phyloP scores from a whole-genome alignment of 345 rosid genomes.

The Aethionema arabicum region DNA sequence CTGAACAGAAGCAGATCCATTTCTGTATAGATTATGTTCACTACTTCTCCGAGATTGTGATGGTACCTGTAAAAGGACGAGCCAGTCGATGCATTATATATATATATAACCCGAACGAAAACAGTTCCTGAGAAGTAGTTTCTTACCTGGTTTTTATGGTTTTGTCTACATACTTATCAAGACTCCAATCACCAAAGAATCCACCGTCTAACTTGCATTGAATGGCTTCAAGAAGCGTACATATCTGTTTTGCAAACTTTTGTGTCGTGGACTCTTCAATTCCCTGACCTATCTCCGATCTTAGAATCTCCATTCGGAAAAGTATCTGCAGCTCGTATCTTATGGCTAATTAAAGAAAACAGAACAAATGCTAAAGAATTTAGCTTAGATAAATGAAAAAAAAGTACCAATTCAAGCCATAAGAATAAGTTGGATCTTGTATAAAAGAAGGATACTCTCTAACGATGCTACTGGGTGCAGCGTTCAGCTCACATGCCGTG shows the following conservation, averaged over 20 bases:
- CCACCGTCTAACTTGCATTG: constrained; percentile 84
- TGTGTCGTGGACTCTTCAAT: constrained; percentile 50
- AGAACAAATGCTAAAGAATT: constrained; percentile 9
- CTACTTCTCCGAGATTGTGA: constrained; percentile 57
- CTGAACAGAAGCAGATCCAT: constrained; percentile 73
- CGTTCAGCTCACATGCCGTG: constrained; percentile 38
- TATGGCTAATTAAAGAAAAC: constrained; percentile 54
- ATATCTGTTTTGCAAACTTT: constrained; percentile 79
- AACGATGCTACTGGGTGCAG: constrained; percentile 43
- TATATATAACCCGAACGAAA: neutral
- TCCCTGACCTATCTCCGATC: constrained; percentile 54
- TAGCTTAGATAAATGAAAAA: constrained; percentile 1
- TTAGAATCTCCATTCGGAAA: constrained; percentile 91
- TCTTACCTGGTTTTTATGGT: constrained; percentile 67
- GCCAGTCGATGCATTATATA: constrained; percentile 13
- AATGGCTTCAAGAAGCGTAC: constrained; percentile 67
- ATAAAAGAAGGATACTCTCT: constrained; percentile 75
- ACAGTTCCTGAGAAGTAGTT: constrained; percentile 2
- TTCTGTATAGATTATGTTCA: constrained; percentile 59
- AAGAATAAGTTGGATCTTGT: constrained; percentile 14
- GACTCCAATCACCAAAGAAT: constrained; percentile 94
- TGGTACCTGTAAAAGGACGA: constrained; percentile 54
- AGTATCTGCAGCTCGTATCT: constrained; percentile 92
- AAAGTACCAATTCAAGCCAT: constrained; percentile 22
- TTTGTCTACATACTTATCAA: constrained; percentile 72